phyloP scores from a whole-genome alignment of 352 stramenopile species.

The Thraustochytrium striatum region DNA sequence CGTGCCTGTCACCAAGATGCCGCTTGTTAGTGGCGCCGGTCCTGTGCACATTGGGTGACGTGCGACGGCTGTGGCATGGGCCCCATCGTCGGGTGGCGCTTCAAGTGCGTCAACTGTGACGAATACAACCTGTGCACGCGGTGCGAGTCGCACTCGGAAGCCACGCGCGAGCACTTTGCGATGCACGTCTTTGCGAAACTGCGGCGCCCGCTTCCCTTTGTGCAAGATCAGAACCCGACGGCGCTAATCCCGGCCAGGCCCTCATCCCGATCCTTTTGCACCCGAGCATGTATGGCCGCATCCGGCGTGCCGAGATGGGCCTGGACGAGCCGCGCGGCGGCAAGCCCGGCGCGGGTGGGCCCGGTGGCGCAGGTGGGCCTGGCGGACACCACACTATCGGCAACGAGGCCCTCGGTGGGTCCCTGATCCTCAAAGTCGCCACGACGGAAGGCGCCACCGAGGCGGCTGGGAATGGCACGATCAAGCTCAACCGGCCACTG shows the following conservation, averaged over 20 bases:
- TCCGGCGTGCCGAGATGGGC: slow-evolving; percentile 31
- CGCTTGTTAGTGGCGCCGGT: too few relatives aligned
- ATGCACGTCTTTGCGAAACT: slow-evolving; percentile 46
- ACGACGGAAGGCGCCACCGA: neutral
- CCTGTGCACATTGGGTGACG: slow-evolving; percentile 1
- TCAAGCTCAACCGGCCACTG: slow-evolving; percentile 9
- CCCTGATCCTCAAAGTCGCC: neutral
- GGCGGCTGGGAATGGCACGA: neutral
- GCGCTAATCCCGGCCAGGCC: slow-evolving; percentile 27
- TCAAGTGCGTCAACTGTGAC: slow-evolving; percentile 48
- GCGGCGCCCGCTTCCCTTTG: slow-evolving; percentile 8
- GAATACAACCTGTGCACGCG: slow-evolving; percentile 38
- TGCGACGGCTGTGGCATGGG: slow-evolving; percentile 48
- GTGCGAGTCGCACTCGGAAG: slow-evolving; percentile 25
- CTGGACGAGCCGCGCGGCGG: neutral
- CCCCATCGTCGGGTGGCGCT: slow-evolving; percentile 30
- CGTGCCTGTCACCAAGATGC: too few relatives aligned
- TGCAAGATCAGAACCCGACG: slow-evolving; percentile 8
- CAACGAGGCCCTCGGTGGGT: neutral
- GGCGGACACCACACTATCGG: neutral
- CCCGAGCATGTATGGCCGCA: slow-evolving; percentile 5
- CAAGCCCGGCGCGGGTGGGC: neutral
- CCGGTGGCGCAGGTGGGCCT: neutral
- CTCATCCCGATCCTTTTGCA: slow-evolving; percentile 32
- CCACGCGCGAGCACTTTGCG: slow-evolving; percentile 21